phyloP scores from a whole-genome alignment of 202 grass and related monocot species.

The Carex sylvatica region DNA sequence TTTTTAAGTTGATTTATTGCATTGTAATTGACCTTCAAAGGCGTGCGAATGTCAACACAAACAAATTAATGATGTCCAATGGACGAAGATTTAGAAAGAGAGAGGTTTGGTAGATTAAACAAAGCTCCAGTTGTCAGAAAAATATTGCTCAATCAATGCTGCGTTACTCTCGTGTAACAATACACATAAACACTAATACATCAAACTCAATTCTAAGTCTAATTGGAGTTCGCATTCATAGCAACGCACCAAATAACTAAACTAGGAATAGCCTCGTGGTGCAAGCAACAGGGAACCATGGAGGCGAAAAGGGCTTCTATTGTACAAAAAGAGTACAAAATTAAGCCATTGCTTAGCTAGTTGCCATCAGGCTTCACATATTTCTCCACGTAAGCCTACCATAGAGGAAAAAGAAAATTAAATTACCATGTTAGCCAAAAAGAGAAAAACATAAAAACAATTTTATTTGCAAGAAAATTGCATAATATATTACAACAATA shows the following conservation, averaged over 20 bases:
- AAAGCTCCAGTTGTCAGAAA: background rate
- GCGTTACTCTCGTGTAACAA: background rate
- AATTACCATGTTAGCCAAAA: background rate
- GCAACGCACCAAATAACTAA: background rate
- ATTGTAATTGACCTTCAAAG: background rate
- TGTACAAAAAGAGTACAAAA: background rate
- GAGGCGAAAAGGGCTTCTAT: background rate
- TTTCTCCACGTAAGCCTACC: conserved; percentile 81
- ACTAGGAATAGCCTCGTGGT: background rate
- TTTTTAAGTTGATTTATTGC: background rate
- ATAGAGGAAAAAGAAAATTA: background rate
- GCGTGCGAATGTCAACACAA: background rate
- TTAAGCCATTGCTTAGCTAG: background rate
- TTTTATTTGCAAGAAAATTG: background rate
- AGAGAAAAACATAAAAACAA: conserved; percentile 2
- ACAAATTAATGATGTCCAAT: background rate
- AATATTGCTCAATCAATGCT: background rate
- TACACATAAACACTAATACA: background rate
- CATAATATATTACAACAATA: background rate
- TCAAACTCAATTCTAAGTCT: background rate
- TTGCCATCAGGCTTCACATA: conserved; percentile 47
- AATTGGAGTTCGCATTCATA: background rate
- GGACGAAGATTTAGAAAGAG: background rate
- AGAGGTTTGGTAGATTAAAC: background rate
- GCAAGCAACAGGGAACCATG: background rate